Evolutionary conservation across 1,284 basidiomycete species (phyloP).

Genomic region (Mycosarcoma maydis): DNA sequence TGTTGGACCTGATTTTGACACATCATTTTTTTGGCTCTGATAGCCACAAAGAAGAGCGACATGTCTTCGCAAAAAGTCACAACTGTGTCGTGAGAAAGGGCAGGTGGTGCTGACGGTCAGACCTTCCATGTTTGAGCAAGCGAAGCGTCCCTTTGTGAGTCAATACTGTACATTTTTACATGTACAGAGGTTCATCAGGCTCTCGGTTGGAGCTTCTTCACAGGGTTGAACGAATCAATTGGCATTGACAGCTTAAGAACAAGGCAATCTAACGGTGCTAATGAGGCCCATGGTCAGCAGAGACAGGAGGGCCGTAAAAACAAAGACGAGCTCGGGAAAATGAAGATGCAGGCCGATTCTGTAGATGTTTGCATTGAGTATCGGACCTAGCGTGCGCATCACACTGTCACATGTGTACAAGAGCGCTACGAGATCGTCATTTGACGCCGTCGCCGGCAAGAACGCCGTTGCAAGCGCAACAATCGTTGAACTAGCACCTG

Average conservation of each 20-base stretch:
- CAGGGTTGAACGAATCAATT: conserved; percentile 3
- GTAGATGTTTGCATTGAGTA: conserved; percentile 1
- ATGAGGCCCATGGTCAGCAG: conserved; percentile 4
- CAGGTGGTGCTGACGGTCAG: not conserved
- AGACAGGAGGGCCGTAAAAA: conserved; percentile 4
- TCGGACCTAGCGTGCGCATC: conserved; percentile 4
- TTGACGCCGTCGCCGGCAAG: conserved; percentile 4
- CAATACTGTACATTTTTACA: not conserved
- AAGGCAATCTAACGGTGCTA: conserved; percentile 2
- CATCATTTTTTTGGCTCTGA: not conserved
- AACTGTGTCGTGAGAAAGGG: not conserved
- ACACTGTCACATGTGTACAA: conserved; percentile 3
- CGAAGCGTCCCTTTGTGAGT: too few relatives aligned
- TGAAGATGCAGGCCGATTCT: conserved; percentile 1
- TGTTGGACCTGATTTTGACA: not conserved
- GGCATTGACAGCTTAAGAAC: not conserved
- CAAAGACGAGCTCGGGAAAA: conserved; percentile 7
- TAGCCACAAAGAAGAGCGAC: not conserved
- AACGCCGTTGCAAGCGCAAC: conserved; percentile 2
- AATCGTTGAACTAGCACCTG: conserved; percentile 3
- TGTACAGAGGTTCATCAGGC: not conserved
- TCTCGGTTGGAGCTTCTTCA: too few relatives aligned
- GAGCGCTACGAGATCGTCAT: conserved; percentile 5
- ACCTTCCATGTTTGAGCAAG: not conserved
- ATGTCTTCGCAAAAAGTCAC: not conserved